Percentiles rank a stretch among this genome's conserved stretches.
Conservation (phyloP, 768 basidiomycete genomes). For the Hortiboletus flavorubellus region DNA sequence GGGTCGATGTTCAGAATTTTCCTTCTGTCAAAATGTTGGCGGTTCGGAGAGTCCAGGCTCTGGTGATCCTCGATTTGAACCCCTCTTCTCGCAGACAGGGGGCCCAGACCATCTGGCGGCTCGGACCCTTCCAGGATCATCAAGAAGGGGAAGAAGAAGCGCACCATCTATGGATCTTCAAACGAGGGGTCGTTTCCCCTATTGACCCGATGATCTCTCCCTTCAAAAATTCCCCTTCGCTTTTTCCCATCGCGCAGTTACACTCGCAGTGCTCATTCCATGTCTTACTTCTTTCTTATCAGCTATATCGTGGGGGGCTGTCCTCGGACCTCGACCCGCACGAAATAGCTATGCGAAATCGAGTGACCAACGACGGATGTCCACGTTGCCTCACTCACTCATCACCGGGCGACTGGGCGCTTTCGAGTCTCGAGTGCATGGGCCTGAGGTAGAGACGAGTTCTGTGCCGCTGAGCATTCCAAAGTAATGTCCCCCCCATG, state of each 20-base stretch:
- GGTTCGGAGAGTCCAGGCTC: neutral
- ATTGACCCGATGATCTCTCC: neutral
- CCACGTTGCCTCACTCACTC: neutral
- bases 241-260: neutral
- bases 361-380: neutral
- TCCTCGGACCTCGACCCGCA: neutral
- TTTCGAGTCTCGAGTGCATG: neutral
- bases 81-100: neutral
- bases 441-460: neutral
- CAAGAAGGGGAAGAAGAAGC: neutral
- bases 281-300: neutral
- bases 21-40: neutral
- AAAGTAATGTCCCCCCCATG: no score
- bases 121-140: neutral
- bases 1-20: neutral
- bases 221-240: neutral
- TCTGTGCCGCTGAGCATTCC: neutral
- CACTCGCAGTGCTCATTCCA: neutral
- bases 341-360: neutral
- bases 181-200: neutral
- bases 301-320: neutral
- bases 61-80: neutral
- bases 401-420: neutral
- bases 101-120: neutral
- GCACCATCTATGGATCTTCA: neutral